Base-by-base conservation (phyloP, 352 stramenopile genomes). In the Peronospora belbahrii region DNA sequence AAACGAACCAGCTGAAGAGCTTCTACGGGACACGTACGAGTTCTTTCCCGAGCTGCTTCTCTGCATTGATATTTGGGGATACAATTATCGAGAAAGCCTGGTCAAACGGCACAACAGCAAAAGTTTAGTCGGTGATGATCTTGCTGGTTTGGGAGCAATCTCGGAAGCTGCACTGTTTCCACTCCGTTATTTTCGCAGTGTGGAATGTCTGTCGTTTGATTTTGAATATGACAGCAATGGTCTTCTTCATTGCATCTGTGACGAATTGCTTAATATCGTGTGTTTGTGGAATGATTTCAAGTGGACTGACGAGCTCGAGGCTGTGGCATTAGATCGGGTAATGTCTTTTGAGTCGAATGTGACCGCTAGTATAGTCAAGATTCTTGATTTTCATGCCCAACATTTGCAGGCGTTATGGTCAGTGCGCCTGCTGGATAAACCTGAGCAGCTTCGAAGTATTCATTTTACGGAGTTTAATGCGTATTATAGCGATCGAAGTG, bases 231-330 rank as follows among this genome's bases (percentile, higher is more conserved):
- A 88, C 36, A 51, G 27, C 13, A 86, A 86, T 33, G 61, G 68
- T 1, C 37, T 70, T 15, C 57, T 88, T 15, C 72, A 74, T 43
- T 62, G 55, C n/a, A 72, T 86, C n/a, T 86, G 74, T 33, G 77
- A 88, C 40, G 74, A 88, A 39, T 49, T 88, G 15, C 44, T 86
- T 3, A 80, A 72, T 13, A 78, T 88, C 20, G 70, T 88, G 18
- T 86, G 70, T 33, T 35, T 84, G 14, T 88, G 77, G 77, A 86
- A 86, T 36, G 74, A 88, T 51, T 84, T 88, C 43, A 78, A 84
- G 28, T 86, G 74, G 74, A 68, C 67, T 0, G 70, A 86, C 23
- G 69, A 73, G 39, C 48, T 86, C 2, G 55, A 78, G 30, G 48
- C 41, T 6, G 34, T 83, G 17, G 56, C 64, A 6, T 39, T 79